Evolutionary conservation across 2,329 filamentous ascomycete genomes (phyloP).

Genomic region (Colletotrichum sansevieriae): DNA sequence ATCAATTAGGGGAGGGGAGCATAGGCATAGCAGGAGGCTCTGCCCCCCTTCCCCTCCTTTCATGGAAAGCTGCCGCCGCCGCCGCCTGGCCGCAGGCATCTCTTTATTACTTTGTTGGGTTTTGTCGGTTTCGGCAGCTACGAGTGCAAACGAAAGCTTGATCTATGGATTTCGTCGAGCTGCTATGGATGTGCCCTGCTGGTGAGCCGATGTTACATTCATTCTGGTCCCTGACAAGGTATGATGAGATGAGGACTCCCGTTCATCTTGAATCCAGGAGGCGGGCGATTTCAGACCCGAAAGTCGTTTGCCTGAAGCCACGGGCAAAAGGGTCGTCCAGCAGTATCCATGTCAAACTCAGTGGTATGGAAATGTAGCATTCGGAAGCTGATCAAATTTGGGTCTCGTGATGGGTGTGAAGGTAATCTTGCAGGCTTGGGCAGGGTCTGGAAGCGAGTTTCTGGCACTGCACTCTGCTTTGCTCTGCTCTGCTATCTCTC

Average conservation of each 20-base stretch:
- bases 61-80: neutral
- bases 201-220: conserved; percentile 32
- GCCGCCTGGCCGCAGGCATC: neutral
- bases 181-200: conserved; percentile 15
- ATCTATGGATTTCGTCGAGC: conserved; percentile 8
- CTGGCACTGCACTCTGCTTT: neutral
- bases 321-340: neutral
- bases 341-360: conserved; percentile 21
- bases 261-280: conserved; percentile 37
- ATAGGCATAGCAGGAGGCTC: conserved; percentile 15
- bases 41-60: neutral
- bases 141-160: conserved; percentile 18
- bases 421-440: conserved; percentile 22
- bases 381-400: conserved; percentile 31
- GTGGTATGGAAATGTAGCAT: conserved; percentile 18
- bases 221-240: conserved; percentile 29
- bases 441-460: conserved; percentile 1
- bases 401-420: conserved; percentile 26
- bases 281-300: conserved; percentile 15
- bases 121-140: conserved; percentile 19
- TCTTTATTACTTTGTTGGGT: conserved; percentile 20
- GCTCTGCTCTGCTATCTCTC: neutral
- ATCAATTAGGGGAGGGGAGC: neutral
- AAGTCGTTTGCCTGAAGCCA: conserved; percentile 7
- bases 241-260: conserved; percentile 36